These are phyloP conservation scores for Penicillium coprophilum DNA, from an alignment of 495 filamentous ascomycete genomes.

Conservation along the genomic window DNA sequence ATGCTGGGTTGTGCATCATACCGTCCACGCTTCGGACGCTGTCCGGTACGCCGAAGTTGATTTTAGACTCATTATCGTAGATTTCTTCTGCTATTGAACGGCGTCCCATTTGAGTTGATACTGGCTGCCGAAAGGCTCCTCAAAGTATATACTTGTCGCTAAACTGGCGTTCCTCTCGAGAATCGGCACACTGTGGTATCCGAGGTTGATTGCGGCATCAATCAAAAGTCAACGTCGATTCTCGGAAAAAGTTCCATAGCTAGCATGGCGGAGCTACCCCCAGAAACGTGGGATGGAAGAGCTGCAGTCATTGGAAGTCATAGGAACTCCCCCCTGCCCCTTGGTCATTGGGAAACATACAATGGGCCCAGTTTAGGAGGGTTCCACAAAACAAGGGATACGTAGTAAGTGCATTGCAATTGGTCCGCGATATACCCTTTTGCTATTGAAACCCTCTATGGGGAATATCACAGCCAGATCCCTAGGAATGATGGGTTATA, in stretches of 20 bases:
- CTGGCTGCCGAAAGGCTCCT: not conserved
- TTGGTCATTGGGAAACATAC: not conserved
- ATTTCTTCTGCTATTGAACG: conserved; percentile 9
- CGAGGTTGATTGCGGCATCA: not conserved
- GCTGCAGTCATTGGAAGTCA: not conserved
- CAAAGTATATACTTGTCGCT: no score
- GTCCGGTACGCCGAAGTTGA: conserved; percentile 16
- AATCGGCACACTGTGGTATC: not conserved
- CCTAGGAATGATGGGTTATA: conserved; percentile 14
- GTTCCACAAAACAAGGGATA: conserved; percentile 11
- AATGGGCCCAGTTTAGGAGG: not conserved
- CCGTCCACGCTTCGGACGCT: conserved; percentile 26
- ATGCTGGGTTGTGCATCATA: conserved; percentile 13
- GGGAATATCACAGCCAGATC: not conserved
- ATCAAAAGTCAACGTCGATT: not conserved
- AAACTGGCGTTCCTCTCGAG: not conserved
- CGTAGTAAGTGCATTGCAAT: not conserved
- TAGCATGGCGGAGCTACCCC: not conserved
- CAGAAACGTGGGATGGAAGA: conserved; percentile 1
- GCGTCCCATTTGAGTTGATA: conserved; percentile 21
- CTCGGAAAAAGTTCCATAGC: conserved; percentile 5
- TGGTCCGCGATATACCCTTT: not conserved
- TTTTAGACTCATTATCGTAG: conserved; percentile 22
- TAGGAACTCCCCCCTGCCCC: conserved; percentile 3
- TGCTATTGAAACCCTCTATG: not conserved